Evolutionary conservation across 2,329 filamentous ascomycete species (phyloP).

Genomic region (Pseudogymnoascus sp.): DNA sequence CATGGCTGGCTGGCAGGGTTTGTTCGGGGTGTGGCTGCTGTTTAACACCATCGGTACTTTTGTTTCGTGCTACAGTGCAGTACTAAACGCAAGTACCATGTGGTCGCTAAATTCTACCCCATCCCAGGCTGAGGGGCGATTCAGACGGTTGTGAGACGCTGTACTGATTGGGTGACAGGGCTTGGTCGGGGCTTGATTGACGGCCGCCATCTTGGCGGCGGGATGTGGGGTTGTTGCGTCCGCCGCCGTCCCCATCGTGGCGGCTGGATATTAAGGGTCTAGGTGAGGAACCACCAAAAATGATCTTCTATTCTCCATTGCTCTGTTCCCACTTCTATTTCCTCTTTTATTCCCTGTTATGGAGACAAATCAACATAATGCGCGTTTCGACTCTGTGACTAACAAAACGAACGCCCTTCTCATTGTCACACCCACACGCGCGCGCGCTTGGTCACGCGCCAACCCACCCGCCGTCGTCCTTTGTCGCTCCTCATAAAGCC

Average conservation of each 20-base stretch:
- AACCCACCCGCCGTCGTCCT: neutral
- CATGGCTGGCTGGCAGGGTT: constrained; percentile 1
- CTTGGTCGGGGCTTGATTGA: neutral
- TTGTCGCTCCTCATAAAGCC: neutral
- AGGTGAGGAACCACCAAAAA: neutral
- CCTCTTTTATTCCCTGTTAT: neutral
- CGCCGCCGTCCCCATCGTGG: neutral
- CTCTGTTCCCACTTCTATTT: neutral
- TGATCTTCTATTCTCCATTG: constrained; percentile 2
- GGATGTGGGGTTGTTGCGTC: neutral
- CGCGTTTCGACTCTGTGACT: neutral
- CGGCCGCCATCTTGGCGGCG: neutral
- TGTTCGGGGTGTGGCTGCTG: neutral
- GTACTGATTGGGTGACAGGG: constrained; percentile 6
- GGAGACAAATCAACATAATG: neutral
- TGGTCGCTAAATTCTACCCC: neutral
- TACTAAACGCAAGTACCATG: neutral
- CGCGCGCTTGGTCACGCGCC: constrained; percentile 4
- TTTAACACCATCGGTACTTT: neutral
- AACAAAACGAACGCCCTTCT: constrained; percentile 4
- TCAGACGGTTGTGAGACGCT: constrained; percentile 1
- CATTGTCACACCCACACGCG: neutral
- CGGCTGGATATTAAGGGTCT: constrained; percentile 4
- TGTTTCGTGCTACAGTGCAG: neutral
- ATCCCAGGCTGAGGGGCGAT: neutral